Evolutionary conservation across 805 yeast genomes (phyloP), one percentile per base, ranked within the genome.

Genomic region (Hermanozyma aechmeae): DNA sequence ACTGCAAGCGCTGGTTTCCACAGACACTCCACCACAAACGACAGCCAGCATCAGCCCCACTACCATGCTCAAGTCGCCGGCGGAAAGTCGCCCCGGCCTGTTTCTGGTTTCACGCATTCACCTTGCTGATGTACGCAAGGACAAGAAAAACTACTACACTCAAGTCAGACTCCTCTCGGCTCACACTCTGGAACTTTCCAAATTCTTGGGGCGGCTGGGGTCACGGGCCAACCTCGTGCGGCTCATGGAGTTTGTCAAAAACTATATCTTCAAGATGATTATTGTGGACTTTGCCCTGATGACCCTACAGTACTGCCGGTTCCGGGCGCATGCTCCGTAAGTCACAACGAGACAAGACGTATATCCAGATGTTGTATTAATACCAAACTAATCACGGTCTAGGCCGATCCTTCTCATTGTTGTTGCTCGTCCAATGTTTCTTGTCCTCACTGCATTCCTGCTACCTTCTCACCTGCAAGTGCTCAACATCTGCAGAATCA

Each of bases 401-500:
- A n/a, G n/a, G n/a, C n/a, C n/a, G n/a, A n/a, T n/a, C n/a, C n/a
- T n/a, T n/a, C n/a, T n/a, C n/a, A n/a, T n/a, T n/a, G n/a, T n/a
- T n/a, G n/a, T n/a, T n/a, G n/a, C n/a, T n/a, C n/a, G n/a, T n/a
- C n/a, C n/a, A n/a, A n/a, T n/a, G n/a, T n/a, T n/a, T n/a, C n/a
- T n/a, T n/a, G n/a, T n/a, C n/a, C n/a, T n/a, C n/a, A n/a, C n/a
- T n/a, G n/a, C n/a, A n/a, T n/a, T n/a, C n/a, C n/a, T n/a, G n/a
- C n/a, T n/a, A n/a, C n/a, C n/a, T n/a, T n/a, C n/a, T 28, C 30
- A 61, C 42, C 60, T 58, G 47, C 98, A 92, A 3, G 92, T 79
- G 21, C 81, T 68, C 33, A 92, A 66, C 99, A 92, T 92, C 38
- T 80, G 85, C 41, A 86, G 80, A 22, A 92, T 81, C n/a, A 92